A percentile compares a stretch with the other conserved stretches of the same genome.
These are phyloP conservation scores for Fusarium sp. DNA, from an alignment of 2,329 filamentous ascomycete genomes.

Conservation along the genomic window DNA sequence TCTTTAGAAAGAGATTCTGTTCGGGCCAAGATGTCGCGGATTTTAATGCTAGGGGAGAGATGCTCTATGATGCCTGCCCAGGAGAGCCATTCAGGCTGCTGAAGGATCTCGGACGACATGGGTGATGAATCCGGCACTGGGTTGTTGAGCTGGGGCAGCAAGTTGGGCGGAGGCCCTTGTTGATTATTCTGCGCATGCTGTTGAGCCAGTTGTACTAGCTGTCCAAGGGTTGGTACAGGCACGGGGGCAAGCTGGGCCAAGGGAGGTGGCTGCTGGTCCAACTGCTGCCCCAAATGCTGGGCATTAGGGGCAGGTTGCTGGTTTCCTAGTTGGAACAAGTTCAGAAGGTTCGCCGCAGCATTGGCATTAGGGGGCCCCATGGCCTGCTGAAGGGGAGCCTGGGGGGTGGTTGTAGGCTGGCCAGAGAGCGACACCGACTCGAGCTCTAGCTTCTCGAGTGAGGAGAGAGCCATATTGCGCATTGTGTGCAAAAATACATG, in stretches of 20 bases:
- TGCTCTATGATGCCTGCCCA: conserved; percentile 62
- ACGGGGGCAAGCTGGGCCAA: background rate
- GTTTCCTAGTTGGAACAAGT: conserved; percentile 33
- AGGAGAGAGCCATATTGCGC: conserved; percentile 61
- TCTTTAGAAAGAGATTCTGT: conserved; percentile 11
- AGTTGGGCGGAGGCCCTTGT: conserved; percentile 8
- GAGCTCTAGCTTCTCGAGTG: conserved; percentile 69
- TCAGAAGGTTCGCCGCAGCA: conserved; percentile 32
- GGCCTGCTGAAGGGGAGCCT: conserved; percentile 47
- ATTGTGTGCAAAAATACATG: conserved; percentile 69
- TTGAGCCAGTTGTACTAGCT: conserved; percentile 14
- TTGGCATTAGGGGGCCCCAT: conserved; percentile 12
- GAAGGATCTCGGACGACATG: conserved; percentile 31
- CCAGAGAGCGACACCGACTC: conserved; percentile 77
- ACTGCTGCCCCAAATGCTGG: background rate
- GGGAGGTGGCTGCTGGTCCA: background rate
- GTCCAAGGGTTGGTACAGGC: background rate
- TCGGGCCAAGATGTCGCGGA: conserved; percentile 43
- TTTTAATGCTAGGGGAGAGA: conserved; percentile 57
- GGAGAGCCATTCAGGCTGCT: conserved; percentile 53
- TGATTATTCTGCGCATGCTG: conserved; percentile 12
- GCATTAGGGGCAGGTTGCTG: background rate
- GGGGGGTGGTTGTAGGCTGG: conserved; percentile 51
- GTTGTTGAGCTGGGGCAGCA: conserved; percentile 13
- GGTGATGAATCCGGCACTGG: conserved; percentile 12